Evolutionary conservation across 2,329 filamentous ascomycete genomes (phyloP), one percentile per base, ranked within the genome.

Genomic region (Arthrobotrys pseudoclavata): DNA sequence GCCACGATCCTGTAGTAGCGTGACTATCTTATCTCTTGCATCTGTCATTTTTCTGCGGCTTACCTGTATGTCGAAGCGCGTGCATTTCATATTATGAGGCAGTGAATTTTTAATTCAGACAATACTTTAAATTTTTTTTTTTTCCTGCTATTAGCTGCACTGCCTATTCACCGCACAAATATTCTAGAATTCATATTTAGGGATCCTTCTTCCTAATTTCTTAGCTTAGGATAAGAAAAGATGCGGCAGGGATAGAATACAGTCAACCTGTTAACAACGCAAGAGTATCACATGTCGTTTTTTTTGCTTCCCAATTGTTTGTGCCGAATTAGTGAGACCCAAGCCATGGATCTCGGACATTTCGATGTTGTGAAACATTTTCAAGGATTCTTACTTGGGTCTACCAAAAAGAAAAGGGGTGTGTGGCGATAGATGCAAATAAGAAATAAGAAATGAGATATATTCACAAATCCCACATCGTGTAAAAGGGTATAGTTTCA

Each of bases 311-410:
- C 42, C 37, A 53, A 24, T 10, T 26, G 29, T 50, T 48, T 66
- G 48, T 57, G 69, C 69, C 69, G 69, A 72, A 62, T 60, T 72
- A 72, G 69, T 60, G 69, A 72, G 57, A 47, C 24, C 69, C 48
- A 72, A 72, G 69, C 60, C 69, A 72, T 72, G 69, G 69, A 72
- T 72, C 69, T 72, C 69, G 69, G 69, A 66, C 69, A 72, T 72
- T 72, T 72, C 34, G 68, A 71, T 52, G 60, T 72, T 72, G 52
- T 72, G 69, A 72, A 72, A 72, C 69, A 72, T 66, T 53, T 40
- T 66, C 69, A 72, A 72, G 69, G 48, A 66, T 72, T 15, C 15
- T 7, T 24, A 15, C 34, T 60, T 45, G 47, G 60, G 48, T 48
- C 22, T 13, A 47, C 34, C 13, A 31, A 62, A 47, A 40, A 63